Evolutionary conservation across 257 asterid genomes (phyloP).

Genomic region (Nicotiana undulata): DNA sequence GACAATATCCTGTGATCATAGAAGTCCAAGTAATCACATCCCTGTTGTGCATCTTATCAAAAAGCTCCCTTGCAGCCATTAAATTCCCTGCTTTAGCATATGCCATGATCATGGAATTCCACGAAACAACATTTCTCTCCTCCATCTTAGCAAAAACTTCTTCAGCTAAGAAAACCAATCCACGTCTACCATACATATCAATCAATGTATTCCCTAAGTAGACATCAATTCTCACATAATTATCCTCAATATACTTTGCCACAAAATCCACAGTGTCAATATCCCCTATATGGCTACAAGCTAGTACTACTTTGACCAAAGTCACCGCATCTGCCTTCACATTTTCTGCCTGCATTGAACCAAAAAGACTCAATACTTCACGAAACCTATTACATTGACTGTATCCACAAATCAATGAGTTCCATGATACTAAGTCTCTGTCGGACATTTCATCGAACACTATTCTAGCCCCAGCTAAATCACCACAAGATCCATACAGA

Average conservation of each 20-base stretch:
- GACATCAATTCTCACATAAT: conserved; percentile 19
- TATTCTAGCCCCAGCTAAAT: conserved; percentile 9
- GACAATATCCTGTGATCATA: conserved; percentile 29
- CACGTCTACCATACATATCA: conserved; percentile 28
- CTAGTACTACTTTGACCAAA: conserved; percentile 32
- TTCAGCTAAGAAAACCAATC: conserved; percentile 20
- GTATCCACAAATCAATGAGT: conserved; percentile 39
- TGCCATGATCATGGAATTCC: conserved; percentile 36
- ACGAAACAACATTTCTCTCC: conserved; percentile 33
- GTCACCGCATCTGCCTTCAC: conserved; percentile 30
- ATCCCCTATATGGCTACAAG: conserved; percentile 20
- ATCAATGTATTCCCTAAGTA: conserved; percentile 32
- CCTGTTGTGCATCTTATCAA: conserved; percentile 28
- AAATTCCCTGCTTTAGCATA: conserved; percentile 25
- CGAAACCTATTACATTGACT: conserved; percentile 13
- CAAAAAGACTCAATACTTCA: conserved; percentile 22
- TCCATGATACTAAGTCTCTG: conserved; percentile 37
- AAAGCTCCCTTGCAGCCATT: conserved; percentile 18
- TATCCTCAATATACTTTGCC: conserved; percentile 19
- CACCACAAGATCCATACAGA: conserved; percentile 27
- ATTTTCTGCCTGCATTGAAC: conserved; percentile 13
- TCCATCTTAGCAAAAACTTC: conserved; percentile 21
- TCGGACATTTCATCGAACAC: conserved; percentile 28
- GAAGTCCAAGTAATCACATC: conserved; percentile 43
- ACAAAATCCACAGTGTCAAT: conserved; percentile 8